Percentiles rank a stretch among this genome's conserved stretches.
These are phyloP conservation scores for Trypanosoma brucei DNA, from an alignment of 208 protist genomes.

Conservation along the genomic window DNA sequence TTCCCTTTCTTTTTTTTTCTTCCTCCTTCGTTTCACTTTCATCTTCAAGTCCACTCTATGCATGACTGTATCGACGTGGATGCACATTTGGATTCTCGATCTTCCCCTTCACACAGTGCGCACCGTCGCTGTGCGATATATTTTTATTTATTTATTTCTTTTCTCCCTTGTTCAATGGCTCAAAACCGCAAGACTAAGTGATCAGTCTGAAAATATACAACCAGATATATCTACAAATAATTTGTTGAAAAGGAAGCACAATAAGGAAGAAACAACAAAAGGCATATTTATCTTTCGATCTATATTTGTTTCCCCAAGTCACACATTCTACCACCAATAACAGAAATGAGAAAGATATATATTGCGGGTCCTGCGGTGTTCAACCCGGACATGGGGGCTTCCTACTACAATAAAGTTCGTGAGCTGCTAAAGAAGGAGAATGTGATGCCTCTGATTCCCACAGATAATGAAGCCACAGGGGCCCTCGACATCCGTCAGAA, in stretches of 20 bases:
- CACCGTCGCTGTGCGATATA: too few relatives aligned
- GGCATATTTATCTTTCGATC: too few relatives aligned
- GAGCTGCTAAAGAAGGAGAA: slow-evolving; percentile 28
- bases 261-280: background rate
- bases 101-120: too few relatives aligned
- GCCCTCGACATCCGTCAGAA: slow-evolving; percentile 58
- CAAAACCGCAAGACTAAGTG: too few relatives aligned
- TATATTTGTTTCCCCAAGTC: too few relatives aligned
- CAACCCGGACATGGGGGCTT: slow-evolving; percentile 44
- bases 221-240: too few relatives aligned
- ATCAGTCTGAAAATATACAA: too few relatives aligned
- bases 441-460: slow-evolving; percentile 53
- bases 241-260: background rate
- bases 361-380: slow-evolving; percentile 83
- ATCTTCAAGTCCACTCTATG: background rate
- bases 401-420: slow-evolving; percentile 56
- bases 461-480: slow-evolving; percentile 41
- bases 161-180: too few relatives aligned
- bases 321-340: slow-evolving; percentile 1
- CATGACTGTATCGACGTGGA: background rate
- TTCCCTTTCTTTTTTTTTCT: slow-evolving; percentile 6
- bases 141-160: too few relatives aligned
- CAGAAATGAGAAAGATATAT: slow-evolving; percentile 48
- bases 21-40: background rate
- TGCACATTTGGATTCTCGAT: too few relatives aligned